Base-by-base conservation (phyloP, 164 flowering plant genomes). In the Brasenia schreberi region DNA sequence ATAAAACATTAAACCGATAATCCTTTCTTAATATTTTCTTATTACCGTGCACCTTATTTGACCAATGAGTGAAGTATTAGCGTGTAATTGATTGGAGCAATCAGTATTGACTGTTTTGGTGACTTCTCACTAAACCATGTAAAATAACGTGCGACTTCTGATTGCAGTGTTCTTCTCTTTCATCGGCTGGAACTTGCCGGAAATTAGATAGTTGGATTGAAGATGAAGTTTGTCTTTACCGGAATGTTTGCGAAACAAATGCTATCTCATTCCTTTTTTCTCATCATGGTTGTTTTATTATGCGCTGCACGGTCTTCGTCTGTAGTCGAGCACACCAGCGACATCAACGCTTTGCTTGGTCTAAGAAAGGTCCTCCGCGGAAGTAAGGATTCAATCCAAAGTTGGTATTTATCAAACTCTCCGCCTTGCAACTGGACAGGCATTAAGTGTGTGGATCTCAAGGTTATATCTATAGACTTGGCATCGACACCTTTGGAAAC, bases 341-440 rank as follows among this genome's bases (percentile, higher is more conserved):
- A 84, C 43, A 62, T 69, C 59, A 66, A 39, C 49, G 66, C 68
- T 39, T 60, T 81, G 61, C 44, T 73, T 14, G 19, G 68, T 45
- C 81, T 82, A 12, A 74, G 81, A 72, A 68, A 68, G 62, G 69
- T 75, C 60, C 75, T 81, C 19, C 39, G 53, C 42, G 66, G 61
- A 58, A 76, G 68, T 66, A 69, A 68, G 53, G 63, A 72, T 18
- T 53, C 66, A 19, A 68, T 78, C 52, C 79, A 78, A 1, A 83
- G 76, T 70, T 82, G 87, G 90, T 81, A 77, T 68, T 66, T 72
- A 66, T 45, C 78, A 61, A 64, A 69, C 6, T 63, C 74, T 10
- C 68, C 76, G 64, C 85, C 85, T 33, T 85, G 90, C 76, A 81
- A 76, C 62, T 82, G 87, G 90, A 69, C 81, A 49, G 87, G 90